Conservation (phyloP, 257 asterid species). For the Scutellaria galericulata region DNA sequence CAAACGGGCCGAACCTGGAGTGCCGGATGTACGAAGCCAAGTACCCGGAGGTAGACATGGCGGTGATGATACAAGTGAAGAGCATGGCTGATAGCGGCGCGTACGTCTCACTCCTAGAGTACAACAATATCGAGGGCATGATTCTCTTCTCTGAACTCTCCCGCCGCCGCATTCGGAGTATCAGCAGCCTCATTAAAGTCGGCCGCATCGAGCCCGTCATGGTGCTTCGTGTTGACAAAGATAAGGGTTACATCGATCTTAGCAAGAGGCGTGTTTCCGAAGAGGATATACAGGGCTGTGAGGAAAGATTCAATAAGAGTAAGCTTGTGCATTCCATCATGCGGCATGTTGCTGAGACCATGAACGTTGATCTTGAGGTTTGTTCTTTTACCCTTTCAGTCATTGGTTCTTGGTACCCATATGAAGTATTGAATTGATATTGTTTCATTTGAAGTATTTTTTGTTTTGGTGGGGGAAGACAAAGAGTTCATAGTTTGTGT, state of each 20-base stretch:
- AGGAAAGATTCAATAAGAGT: constrained; percentile 94
- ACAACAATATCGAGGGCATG: constrained; percentile 97
- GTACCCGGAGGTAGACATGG: constrained; percentile 93
- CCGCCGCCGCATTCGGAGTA: constrained; percentile 95
- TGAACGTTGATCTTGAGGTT: constrained; percentile 84
- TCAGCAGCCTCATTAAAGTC: constrained; percentile 87
- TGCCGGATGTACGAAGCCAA: constrained; percentile 98
- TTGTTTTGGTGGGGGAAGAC: neutral
- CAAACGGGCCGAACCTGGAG: constrained; percentile 74
- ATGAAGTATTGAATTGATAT: neutral
- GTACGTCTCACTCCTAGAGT: constrained; percentile 86
- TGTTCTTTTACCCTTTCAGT: neutral
- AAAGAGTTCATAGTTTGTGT: neutral
- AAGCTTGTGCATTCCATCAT: constrained; percentile 97
- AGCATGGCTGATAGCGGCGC: constrained; percentile 99
- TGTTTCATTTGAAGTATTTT: neutral
- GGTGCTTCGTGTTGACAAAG: constrained; percentile 97
- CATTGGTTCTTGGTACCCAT: neutral
- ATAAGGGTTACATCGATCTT: constrained; percentile 94
- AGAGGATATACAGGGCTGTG: constrained; percentile 89
- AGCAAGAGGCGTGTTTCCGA: constrained; percentile 97
- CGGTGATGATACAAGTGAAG: constrained; percentile 96
- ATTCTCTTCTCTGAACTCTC: constrained; percentile 95
- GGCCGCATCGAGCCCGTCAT: constrained; percentile 96
- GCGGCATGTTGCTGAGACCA: constrained; percentile 98